phyloP scores from a whole-genome alignment of 1,284 basidiomycete species.

The Phellopilus nigrolimitatus region DNA sequence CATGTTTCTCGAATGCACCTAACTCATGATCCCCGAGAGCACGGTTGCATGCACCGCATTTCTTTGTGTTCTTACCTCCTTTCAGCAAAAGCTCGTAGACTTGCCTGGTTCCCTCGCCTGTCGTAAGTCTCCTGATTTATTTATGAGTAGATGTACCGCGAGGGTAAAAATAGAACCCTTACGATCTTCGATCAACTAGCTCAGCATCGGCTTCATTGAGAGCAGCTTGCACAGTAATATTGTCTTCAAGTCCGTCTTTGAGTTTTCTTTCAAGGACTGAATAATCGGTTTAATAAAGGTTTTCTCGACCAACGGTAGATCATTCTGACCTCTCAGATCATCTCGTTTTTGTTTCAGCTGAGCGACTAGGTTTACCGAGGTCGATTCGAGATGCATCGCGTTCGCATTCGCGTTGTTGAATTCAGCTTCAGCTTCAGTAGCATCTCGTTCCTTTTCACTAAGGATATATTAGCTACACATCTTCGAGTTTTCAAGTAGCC shows the following conservation, averaged over 20 bases:
- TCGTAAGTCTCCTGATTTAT: slow-evolving; percentile 26
- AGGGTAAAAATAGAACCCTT: slow-evolving; percentile 24
- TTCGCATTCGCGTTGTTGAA: slow-evolving; percentile 46
- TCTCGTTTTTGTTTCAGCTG: slow-evolving; percentile 61
- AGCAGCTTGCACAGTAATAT: slow-evolving; percentile 46
- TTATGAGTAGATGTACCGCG: slow-evolving; percentile 2
- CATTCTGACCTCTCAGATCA: slow-evolving; percentile 55
- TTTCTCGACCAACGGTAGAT: not conserved
- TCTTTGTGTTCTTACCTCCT: slow-evolving; percentile 57
- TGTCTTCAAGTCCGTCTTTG: slow-evolving; percentile 40
- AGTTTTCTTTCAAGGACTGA: slow-evolving; percentile 55
- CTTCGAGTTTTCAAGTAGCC: slow-evolving; percentile 14
- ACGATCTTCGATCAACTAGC: slow-evolving; percentile 54
- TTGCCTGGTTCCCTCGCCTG: slow-evolving; percentile 37
- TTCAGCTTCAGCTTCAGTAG: slow-evolving; percentile 49
- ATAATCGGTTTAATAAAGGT: slow-evolving; percentile 7
- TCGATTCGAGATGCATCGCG: slow-evolving; percentile 59
- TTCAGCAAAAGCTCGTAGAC: slow-evolving; percentile 65
- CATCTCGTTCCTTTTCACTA: slow-evolving; percentile 67
- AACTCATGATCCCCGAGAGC: slow-evolving; percentile 61
- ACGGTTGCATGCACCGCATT: slow-evolving; percentile 77
- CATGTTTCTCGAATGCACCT: slow-evolving; percentile 61
- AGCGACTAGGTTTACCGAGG: slow-evolving; percentile 50
- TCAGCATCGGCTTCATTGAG: slow-evolving; percentile 53
- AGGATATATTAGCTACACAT: not conserved